Evolutionary conservation across 116 monocot genomes (phyloP), one percentile per base, ranked within the genome.

Genomic region (Iris pallida): DNA sequence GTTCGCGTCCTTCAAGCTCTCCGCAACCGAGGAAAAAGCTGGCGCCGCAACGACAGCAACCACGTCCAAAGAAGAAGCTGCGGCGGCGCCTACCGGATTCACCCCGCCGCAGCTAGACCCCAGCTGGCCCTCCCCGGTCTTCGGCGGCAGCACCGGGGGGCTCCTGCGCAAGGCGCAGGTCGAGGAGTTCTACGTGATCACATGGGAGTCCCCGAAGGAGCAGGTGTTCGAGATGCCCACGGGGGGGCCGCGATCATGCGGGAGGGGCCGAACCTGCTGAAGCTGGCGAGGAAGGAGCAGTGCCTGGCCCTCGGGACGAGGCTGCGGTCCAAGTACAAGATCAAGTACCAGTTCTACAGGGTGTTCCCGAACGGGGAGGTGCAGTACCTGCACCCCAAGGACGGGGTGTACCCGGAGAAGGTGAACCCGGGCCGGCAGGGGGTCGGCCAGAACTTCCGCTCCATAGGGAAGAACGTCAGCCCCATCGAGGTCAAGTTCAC

Each of bases 321-420:
- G 69, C 79, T 95, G 53, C 76, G 95, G 55, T 82, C 88, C 67
- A 95, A 95, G 84, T 95, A 95, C 86, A 95, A 95, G 91, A 95
- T 95, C 74, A 88, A 82, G 45, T 94, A 90, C 77, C 91, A 90
- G 81, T 91, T 95, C 68, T 95, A 95, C 78, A 77, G 95, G 56
- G 95, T 95, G 59, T 95, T 95, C 72, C 95, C 95, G 20, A 95
- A 89, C 54, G 95, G 95, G 0, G 95, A 95, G 81, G 95, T 95
- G 55, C 95, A 95, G 89, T 95, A 95, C 64, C 67, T 95, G 19
- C 95, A 95, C 74, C 95, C 95, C 45, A 95, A 95, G 82, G 95
- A 95, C 18, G 95, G 95, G 5, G 89, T 95, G 5, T 95, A 89
- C 70, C 95, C 95, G 11, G 95, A 95, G 91, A 95, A 88, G 83